A percentile compares a stretch with the other conserved stretches of the same genome.
Evolutionary conservation across 225 moss, liverwort and hornwort genomes (phyloP).

Genomic region (Pseudisothecium myosuroides): DNA sequence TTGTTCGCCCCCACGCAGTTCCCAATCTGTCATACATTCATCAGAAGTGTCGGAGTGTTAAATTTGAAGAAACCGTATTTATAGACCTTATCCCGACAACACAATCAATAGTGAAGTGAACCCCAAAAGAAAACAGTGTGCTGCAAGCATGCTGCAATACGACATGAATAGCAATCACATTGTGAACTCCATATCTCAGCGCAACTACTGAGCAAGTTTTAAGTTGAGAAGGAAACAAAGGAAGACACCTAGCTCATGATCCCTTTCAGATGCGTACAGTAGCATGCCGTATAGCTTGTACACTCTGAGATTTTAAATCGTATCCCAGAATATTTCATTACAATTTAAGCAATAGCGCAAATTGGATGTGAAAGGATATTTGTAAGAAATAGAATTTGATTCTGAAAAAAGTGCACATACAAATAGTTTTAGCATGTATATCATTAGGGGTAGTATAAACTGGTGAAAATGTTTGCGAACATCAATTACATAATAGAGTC

Average conservation of each 20-base stretch:
- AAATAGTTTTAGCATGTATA: neutral
- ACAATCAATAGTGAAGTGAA: neutral
- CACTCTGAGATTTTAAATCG: neutral
- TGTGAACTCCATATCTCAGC: neutral
- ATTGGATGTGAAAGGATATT: neutral
- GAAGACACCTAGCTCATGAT: neutral
- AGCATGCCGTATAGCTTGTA: neutral
- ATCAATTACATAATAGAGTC: neutral
- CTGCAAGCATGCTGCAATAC: neutral
- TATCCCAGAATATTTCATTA: neutral
- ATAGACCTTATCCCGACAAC: neutral
- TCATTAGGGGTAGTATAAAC: neutral
- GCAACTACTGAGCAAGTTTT: neutral
- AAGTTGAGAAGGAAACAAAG: neutral
- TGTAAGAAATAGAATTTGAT: neutral
- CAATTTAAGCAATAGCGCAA: neutral
- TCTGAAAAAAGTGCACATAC: neutral
- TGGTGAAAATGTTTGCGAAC: neutral
- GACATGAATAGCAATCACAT: neutral
- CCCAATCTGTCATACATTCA: conserved; percentile 28
- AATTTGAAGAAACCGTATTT: neutral
- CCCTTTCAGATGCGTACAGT: neutral
- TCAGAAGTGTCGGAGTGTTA: neutral
- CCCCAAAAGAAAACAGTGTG: neutral
- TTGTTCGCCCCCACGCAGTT: conserved; percentile 50